Percentiles rank a stretch among this genome's conserved stretches.
These are phyloP conservation scores for Fusarium caatingaense DNA, from an alignment of 2,329 filamentous ascomycete genomes.

Conservation along the genomic window DNA sequence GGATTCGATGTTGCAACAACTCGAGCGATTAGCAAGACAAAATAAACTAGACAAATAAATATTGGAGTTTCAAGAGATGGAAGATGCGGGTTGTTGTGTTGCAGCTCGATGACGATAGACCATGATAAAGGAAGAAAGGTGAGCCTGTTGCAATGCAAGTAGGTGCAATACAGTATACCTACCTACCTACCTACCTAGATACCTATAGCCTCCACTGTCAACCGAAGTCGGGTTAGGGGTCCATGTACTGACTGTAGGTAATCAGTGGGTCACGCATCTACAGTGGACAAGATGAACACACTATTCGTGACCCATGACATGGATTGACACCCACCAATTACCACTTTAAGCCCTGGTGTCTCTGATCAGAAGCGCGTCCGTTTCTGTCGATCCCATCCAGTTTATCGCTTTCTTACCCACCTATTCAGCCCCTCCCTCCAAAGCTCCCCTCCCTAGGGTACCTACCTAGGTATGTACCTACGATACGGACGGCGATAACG, in stretches of 20 bases:
- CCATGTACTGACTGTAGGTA: not conserved
- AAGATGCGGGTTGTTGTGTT: constrained; percentile 23
- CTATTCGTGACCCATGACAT: constrained; percentile 27
- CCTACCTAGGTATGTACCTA: not conserved
- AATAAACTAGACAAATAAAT: not conserved
- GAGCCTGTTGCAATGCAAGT: not conserved
- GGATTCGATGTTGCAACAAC: not conserved
- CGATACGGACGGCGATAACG: constrained; percentile 20
- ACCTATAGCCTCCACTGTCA: not conserved
- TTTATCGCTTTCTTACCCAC: not conserved
- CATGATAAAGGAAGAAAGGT: not conserved
- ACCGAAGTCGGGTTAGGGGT: not conserved
- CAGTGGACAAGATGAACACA: not conserved
- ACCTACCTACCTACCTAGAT: not conserved
- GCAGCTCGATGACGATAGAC: constrained; percentile 41
- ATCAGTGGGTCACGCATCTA: not conserved
- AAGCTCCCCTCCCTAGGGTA: not conserved
- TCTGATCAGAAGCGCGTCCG: constrained; percentile 12
- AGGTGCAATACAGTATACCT: not conserved
- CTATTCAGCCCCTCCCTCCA: constrained; percentile 20
- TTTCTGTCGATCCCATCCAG: constrained; percentile 12
- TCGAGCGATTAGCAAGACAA: not conserved
- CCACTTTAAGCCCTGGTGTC: constrained; percentile 1
- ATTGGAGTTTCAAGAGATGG: not conserved
- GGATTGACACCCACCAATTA: constrained; percentile 27